Conservation (phyloP, 805 yeast species). For the Yarrowia deformans region DNA sequence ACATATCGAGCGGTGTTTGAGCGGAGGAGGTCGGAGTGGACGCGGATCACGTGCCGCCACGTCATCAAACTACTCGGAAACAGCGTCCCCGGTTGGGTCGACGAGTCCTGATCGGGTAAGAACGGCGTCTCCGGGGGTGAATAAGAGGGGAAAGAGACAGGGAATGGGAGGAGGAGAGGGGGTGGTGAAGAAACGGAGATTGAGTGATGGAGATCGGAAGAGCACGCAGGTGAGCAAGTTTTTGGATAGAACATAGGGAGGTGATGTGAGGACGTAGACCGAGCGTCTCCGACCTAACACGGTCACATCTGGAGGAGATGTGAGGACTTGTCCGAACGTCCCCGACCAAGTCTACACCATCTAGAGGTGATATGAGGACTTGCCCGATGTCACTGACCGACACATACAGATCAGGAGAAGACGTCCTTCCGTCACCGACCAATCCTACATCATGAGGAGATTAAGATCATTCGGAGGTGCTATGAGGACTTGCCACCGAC, state of each 20-base stretch:
- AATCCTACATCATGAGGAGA: too few species aligned
- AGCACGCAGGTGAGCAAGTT: conserved; percentile 35
- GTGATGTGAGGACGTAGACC: conserved; percentile 7
- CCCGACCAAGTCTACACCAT: background rate
- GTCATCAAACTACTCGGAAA: conserved; percentile 27
- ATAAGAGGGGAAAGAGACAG: conserved; percentile 14
- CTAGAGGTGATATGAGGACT: background rate
- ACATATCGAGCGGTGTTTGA: conserved; percentile 88
- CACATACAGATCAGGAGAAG: background rate
- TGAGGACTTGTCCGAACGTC: background rate
- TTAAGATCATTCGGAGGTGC: too few species aligned
- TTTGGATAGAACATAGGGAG: conserved; percentile 9
- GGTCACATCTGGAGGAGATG: background rate
- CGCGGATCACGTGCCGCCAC: conserved; percentile 33
- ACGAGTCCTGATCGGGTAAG: conserved; percentile 27
- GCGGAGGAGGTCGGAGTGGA: conserved; percentile 58
- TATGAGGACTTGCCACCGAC: too few species aligned
- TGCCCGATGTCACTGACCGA: background rate
- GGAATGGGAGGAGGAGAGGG: conserved; percentile 11
- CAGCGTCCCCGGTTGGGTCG: conserved; percentile 14
- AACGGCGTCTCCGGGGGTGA: conserved; percentile 19
- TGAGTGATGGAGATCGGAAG: conserved; percentile 29
- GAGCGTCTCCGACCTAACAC: conserved; percentile 1
- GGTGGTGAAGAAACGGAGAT: conserved; percentile 12
- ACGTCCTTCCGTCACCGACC: too few species aligned